Evolutionary conservation across 305 asterid genomes (phyloP).

Genomic region (Fraxinus floribunda): DNA sequence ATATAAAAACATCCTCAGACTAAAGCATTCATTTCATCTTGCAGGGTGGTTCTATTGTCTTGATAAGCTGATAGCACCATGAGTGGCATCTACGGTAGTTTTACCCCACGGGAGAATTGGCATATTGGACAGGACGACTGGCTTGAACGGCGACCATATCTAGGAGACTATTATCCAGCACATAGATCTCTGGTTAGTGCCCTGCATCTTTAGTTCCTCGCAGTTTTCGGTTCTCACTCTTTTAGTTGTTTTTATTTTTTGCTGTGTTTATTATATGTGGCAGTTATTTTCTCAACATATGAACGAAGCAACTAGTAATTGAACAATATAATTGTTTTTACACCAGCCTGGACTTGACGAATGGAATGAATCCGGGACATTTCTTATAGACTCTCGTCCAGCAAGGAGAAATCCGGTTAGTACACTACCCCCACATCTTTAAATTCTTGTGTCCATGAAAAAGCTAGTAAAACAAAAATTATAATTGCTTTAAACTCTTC

Average conservation of each 20-base stretch:
- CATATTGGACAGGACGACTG: constrained; percentile 34
- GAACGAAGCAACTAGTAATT: neutral
- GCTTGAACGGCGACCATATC: neutral
- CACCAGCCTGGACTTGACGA: too few relatives aligned
- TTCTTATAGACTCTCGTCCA: too few relatives aligned
- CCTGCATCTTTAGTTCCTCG: neutral
- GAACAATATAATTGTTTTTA: neutral
- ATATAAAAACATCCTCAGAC: neutral
- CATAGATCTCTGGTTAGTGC: constrained; percentile 33
- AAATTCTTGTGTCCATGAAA: neutral
- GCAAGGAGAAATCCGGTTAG: constrained; percentile 31
- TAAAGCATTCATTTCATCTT: constrained; percentile 16
- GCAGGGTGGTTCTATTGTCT: neutral
- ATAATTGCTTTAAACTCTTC: neutral
- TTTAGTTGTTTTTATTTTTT: neutral
- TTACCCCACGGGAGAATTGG: constrained; percentile 21
- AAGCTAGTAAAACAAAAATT: neutral
- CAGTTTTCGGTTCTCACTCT: neutral
- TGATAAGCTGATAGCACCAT: constrained; percentile 14
- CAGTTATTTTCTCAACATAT: neutral
- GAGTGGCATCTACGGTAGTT: constrained; percentile 31
- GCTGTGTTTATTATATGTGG: neutral
- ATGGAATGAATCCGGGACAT: too few relatives aligned
- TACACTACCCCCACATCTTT: neutral
- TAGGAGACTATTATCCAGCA: constrained; percentile 19